Conservation (phyloP, 306 rosid genomes). For the Lithocarpus polystachyus region DNA sequence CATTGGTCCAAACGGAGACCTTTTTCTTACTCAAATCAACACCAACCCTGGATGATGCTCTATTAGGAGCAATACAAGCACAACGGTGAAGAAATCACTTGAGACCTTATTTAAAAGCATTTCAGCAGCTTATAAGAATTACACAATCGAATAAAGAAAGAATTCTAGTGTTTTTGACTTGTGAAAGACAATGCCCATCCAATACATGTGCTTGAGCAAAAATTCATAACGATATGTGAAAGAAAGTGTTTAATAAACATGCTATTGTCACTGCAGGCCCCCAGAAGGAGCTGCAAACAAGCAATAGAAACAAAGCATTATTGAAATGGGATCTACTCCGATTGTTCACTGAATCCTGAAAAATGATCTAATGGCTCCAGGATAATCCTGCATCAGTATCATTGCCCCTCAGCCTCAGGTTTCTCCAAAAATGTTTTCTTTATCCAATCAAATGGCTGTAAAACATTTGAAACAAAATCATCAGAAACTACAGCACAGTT, state of each 20-base stretch:
- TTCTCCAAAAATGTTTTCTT: constrained; percentile 37
- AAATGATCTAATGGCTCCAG: neutral
- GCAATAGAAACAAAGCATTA: constrained; percentile 8
- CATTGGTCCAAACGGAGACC: too few species aligned
- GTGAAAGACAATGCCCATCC: neutral
- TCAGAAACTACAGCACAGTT: neutral
- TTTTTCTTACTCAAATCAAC: too few species aligned
- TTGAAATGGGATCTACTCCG: constrained; percentile 1
- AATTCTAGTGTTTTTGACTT: neutral
- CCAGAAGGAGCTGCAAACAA: neutral
- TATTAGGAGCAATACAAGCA: too few species aligned
- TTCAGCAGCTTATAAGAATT: neutral
- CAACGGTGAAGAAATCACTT: neutral
- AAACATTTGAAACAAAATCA: neutral
- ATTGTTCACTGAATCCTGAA: neutral
- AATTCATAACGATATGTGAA: neutral
- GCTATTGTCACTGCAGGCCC: neutral
- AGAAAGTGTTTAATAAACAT: neutral
- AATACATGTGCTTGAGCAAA: neutral
- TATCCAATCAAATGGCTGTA: constrained; percentile 35
- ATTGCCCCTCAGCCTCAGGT: constrained; percentile 17
- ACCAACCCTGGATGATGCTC: too few species aligned
- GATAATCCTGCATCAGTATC: neutral
- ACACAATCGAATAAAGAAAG: neutral
- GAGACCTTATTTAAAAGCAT: neutral